Evolutionary conservation across 306 rosid species (phyloP).

Genomic region (Urtica urens): DNA sequence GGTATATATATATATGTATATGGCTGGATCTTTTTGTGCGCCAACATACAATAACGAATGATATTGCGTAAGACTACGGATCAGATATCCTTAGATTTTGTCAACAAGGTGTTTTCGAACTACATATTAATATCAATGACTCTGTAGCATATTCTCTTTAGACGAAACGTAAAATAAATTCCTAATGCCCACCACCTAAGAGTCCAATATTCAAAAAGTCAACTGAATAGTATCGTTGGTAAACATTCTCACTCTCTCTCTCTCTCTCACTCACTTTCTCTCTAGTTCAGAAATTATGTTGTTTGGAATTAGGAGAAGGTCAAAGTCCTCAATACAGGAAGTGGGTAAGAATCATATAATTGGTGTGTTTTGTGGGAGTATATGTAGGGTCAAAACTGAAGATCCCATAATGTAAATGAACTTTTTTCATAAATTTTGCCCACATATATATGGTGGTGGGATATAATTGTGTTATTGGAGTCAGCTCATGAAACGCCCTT

Average conservation of each 20-base stretch:
- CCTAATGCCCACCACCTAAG: slow-evolving; percentile 18
- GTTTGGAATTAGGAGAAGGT: slow-evolving; percentile 30
- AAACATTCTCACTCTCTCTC: background rate
- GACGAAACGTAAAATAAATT: slow-evolving; percentile 23
- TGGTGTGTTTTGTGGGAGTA: slow-evolving; percentile 36
- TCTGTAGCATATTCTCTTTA: slow-evolving; percentile 32
- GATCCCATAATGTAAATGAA: slow-evolving; percentile 19
- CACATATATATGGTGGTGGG: slow-evolving; percentile 29
- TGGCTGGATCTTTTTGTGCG: slow-evolving; percentile 5
- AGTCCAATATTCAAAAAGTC: slow-evolving; percentile 22
- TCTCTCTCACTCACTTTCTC: no score
- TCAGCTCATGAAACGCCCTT: slow-evolving; percentile 33
- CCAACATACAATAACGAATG: background rate
- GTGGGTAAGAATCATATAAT: slow-evolving; percentile 25
- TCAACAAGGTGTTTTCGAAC: background rate
- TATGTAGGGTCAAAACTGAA: slow-evolving; percentile 43
- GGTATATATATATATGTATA: background rate
- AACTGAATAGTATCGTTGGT: slow-evolving; percentile 7
- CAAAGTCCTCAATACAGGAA: slow-evolving; percentile 35
- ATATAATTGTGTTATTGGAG: slow-evolving; percentile 32
- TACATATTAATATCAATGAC: background rate
- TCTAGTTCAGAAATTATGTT: slow-evolving; percentile 28
- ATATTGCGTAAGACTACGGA: background rate
- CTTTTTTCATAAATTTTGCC: background rate
- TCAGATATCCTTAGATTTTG: slow-evolving; percentile 3